Conservation (phyloP, 441 rosid species). For the Populus hybrid region DNA sequence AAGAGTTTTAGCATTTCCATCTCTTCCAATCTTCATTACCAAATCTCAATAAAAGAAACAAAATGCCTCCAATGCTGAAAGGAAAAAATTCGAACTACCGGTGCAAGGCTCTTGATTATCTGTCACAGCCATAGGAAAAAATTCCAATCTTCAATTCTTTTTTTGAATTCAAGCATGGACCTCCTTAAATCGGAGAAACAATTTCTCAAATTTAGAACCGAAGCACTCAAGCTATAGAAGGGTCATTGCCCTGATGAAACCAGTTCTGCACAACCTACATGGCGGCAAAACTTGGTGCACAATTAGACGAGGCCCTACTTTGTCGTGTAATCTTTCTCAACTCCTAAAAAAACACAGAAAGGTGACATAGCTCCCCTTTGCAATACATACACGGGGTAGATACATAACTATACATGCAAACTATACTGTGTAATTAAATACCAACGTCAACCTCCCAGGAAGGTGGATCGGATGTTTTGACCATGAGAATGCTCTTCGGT, state of each 20-base stretch:
- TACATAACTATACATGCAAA: neutral
- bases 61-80: no score
- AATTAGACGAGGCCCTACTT: neutral
- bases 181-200: neutral
- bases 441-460: conserved; percentile 40
- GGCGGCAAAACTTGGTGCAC: neutral
- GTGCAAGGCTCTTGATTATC: no score
- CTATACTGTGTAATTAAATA: no score
- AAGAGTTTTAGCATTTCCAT: no score
- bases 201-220: neutral
- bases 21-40: no score
- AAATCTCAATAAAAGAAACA: no score
- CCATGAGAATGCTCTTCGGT: conserved; percentile 34
- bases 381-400: neutral
- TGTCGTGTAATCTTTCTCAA: neutral
- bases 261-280: neutral
- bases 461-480: conserved; percentile 22
- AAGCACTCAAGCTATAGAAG: neutral
- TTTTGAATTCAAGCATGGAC: neutral
- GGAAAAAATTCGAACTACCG: no score
- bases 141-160: no score
- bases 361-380: neutral
- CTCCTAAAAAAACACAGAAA: neutral
- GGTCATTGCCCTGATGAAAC: no score
- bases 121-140: no score